Conservation (phyloP, 768 basidiomycete genomes). For the Tulasnella sp. region DNA sequence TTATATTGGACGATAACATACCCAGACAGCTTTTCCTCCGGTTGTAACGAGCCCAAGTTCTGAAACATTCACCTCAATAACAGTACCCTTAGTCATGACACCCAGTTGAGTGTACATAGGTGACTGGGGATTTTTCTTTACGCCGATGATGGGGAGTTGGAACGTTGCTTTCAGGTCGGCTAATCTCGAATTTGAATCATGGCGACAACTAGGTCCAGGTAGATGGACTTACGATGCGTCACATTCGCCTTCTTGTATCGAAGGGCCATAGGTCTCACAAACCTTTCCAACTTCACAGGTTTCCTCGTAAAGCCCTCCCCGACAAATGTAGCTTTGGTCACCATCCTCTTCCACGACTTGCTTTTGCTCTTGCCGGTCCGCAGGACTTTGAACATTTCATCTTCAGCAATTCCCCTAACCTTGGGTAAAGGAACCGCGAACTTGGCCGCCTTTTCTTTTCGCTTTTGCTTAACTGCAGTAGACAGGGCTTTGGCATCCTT, state of each 20-base stretch:
- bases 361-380: conserved; percentile 93
- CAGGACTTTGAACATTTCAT: conserved; percentile 99
- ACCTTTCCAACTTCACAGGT: conserved; percentile 97
- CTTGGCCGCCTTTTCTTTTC: conserved; percentile 98
- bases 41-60: conserved; percentile 96
- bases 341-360: conserved; percentile 99
- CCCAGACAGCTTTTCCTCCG: conserved; percentile 63
- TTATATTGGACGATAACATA: conserved; percentile 21
- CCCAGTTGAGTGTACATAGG: conserved; percentile 96
- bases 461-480: conserved; percentile 92
- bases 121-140: conserved; percentile 99
- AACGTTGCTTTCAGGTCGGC: conserved; percentile 97
- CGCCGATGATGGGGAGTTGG: conserved; percentile 92
- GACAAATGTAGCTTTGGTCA: conserved; percentile 98
- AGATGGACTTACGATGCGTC: conserved; percentile 73
- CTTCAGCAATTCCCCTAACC: conserved; percentile 95
- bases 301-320: conserved; percentile 96
- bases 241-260: conserved; percentile 98
- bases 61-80: conserved; percentile 98
- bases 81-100: conserved; percentile 95
- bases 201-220: not conserved
- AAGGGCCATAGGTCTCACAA: conserved; percentile 93
- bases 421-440: conserved; percentile 94
- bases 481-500: conserved; percentile 95
- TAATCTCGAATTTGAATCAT: conserved; percentile 25